Percentiles rank a stretch among this genome's conserved stretches.
Evolutionary conservation across 2,329 filamentous ascomycete species (phyloP).

Genomic region (Botryotinia globosa): DNA sequence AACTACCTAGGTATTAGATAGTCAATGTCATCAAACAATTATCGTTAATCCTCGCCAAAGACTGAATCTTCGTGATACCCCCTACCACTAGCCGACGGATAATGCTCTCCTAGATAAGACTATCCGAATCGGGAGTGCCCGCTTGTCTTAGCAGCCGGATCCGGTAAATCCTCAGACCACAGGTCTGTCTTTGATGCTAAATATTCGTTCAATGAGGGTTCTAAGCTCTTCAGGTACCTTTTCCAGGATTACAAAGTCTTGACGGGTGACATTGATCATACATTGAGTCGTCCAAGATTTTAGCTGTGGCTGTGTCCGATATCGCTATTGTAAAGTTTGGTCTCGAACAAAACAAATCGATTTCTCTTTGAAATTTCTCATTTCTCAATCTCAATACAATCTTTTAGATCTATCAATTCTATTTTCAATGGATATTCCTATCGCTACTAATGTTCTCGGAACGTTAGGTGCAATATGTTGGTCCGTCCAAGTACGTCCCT

Average conservation of each 20-base stretch:
- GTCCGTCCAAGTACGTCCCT: slow-evolving; percentile 55
- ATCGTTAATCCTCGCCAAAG: not conserved
- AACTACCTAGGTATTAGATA: not conserved
- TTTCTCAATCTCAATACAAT: not conserved
- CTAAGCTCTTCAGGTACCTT: not conserved
- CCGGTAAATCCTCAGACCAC: too few species aligned
- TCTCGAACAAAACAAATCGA: not conserved
- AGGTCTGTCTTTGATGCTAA: not conserved
- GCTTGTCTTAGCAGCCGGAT: not conserved
- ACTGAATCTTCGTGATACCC: not conserved
- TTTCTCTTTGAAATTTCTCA: not conserved
- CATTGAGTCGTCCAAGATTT: not conserved
- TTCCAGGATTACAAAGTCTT: not conserved
- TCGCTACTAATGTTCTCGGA: slow-evolving; percentile 57
- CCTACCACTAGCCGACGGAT: not conserved
- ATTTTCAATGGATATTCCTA: slow-evolving; percentile 50
- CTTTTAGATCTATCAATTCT: too few species aligned
- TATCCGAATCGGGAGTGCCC: not conserved
- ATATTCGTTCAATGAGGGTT: not conserved
- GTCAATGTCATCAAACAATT: not conserved
- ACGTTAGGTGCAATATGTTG: slow-evolving; percentile 63
- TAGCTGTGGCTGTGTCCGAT: not conserved
- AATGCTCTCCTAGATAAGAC: not conserved
- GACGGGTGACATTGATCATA: not conserved
- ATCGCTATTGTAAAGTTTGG: not conserved